Evolutionary conservation across 306 rosid genomes (phyloP).

Genomic region (Rubus idaeus): DNA sequence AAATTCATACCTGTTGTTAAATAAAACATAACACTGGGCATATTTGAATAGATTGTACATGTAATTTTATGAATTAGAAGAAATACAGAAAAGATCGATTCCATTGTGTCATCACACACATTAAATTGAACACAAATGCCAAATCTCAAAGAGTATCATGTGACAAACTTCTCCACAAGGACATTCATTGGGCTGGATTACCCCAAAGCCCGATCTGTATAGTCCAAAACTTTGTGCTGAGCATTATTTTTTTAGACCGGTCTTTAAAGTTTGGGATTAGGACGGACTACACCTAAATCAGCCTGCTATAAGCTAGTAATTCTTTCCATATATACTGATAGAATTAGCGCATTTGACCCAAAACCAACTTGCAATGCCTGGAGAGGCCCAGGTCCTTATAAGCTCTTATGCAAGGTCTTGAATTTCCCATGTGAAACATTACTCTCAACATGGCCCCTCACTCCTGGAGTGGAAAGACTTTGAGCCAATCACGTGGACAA

Average conservation of each 20-base stretch:
- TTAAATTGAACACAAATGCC: not conserved
- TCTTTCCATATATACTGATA: no score
- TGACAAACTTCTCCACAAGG: not conserved
- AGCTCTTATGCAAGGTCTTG: not conserved
- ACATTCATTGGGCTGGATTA: no score
- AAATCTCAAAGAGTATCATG: not conserved
- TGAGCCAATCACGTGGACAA: no score
- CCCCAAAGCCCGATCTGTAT: no score
- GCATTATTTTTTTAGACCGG: no score
- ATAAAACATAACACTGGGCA: not conserved
- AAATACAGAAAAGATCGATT: not conserved
- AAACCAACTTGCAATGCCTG: not conserved
- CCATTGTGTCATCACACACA: not conserved
- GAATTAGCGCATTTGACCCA: not conserved
- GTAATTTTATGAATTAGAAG: not conserved
- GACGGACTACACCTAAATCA: no score
- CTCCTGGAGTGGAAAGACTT: no score
- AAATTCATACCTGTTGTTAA: slow-evolving; percentile 20
- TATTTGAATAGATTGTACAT: not conserved
- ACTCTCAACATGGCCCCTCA: no score
- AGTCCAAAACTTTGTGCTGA: no score
- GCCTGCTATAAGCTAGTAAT: no score
- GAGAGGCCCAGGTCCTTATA: not conserved
- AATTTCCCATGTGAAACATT: no score
- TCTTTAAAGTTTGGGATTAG: no score